phyloP scores from a whole-genome alignment of 2,329 filamentous ascomycete species.

The Cladosporium velox region DNA sequence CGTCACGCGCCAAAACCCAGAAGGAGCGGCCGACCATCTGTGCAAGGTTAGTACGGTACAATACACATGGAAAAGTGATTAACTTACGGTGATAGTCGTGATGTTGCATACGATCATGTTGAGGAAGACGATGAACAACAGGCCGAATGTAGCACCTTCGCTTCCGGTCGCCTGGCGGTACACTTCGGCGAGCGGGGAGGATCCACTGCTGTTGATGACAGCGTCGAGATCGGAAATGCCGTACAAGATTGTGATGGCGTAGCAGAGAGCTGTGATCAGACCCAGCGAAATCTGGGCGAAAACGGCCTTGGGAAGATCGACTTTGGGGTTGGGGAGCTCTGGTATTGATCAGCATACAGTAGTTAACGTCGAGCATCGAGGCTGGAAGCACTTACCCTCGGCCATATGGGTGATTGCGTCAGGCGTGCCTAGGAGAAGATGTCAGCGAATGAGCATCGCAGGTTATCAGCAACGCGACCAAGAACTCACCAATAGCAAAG shows the following conservation, averaged over 20 bases:
- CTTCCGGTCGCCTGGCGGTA: conserved; percentile 53
- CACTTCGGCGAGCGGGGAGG: conserved; percentile 51
- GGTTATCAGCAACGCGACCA: neutral
- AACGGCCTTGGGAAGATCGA: conserved; percentile 54
- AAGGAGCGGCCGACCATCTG: conserved; percentile 46
- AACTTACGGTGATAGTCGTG: conserved; percentile 13
- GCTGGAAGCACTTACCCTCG: conserved; percentile 27
- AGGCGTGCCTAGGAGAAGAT: conserved; percentile 27
- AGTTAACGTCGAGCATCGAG: neutral
- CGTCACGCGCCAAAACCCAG: conserved; percentile 61
- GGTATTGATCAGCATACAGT: neutral
- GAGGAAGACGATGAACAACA: conserved; percentile 59
- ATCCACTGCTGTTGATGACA: conserved; percentile 42
- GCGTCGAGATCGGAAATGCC: conserved; percentile 49
- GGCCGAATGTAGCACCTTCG: conserved; percentile 56
- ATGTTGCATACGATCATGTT: conserved; percentile 49
- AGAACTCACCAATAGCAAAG: conserved; percentile 36
- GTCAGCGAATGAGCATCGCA: neutral
- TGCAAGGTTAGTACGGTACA: conserved; percentile 27
- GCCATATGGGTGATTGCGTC: conserved; percentile 41
- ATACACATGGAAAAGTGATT: neutral
- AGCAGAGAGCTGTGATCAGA: conserved; percentile 49
- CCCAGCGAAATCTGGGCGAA: conserved; percentile 52
- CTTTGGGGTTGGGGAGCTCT: conserved; percentile 39
- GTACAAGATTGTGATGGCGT: conserved; percentile 55